These are phyloP conservation scores for Ganoderma meredithae DNA, from an alignment of 1,284 basidiomycete genomes.

Conservation along the genomic window DNA sequence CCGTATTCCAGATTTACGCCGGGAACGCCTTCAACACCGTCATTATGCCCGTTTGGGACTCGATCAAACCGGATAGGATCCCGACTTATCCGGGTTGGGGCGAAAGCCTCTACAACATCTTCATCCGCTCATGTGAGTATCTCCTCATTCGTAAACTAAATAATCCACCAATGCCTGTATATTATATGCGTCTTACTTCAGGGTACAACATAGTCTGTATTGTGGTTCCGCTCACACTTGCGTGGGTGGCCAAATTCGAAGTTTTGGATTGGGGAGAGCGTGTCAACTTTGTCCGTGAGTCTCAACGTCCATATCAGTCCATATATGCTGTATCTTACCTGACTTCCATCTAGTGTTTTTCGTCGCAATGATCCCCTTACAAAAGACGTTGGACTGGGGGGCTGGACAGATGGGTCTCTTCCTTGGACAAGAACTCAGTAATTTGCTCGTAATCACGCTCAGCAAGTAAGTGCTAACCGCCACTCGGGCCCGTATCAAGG, in stretches of 20 bases:
- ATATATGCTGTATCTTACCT: not conserved
- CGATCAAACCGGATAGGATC: conserved; percentile 2
- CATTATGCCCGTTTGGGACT: conserved; percentile 6
- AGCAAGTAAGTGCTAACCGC: conserved; percentile 56
- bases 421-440: conserved; percentile 62
- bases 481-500: conserved; percentile 35
- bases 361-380: conserved; percentile 63
- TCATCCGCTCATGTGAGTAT: conserved; percentile 9
- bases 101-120: not conserved
- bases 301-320: not conserved
- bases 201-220: conserved; percentile 61
- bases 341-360: conserved; percentile 55
- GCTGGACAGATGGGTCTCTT: conserved; percentile 69
- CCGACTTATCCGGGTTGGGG: not conserved
- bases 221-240: conserved; percentile 66
- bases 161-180: not conserved
- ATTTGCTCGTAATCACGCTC: conserved; percentile 62
- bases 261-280: conserved; percentile 36
- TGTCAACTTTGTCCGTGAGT: conserved; percentile 49
- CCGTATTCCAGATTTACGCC: not conserved
- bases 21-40: conserved; percentile 7
- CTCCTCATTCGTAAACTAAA: not conserved
- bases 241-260: conserved; percentile 66
- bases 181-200: conserved; percentile 31
- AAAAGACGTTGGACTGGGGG: conserved; percentile 64